Conservation (phyloP, 2,329 filamentous ascomycete species). For the Amphichorda felina region DNA sequence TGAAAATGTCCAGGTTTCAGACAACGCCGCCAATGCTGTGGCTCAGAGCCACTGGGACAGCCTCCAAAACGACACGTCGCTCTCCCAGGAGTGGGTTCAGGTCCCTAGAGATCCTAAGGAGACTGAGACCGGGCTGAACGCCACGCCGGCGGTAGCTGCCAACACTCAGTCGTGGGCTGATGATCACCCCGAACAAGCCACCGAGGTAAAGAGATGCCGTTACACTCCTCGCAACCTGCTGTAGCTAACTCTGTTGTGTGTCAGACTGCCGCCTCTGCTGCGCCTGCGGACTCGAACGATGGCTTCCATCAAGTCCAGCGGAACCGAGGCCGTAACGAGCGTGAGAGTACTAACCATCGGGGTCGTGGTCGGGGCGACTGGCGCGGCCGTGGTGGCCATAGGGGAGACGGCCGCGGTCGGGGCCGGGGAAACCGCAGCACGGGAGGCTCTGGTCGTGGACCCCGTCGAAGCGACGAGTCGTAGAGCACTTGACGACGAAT, state of each 20-base stretch:
- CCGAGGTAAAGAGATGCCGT: conserved; percentile 24
- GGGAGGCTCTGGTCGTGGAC: conserved; percentile 14
- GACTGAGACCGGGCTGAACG: conserved; percentile 53
- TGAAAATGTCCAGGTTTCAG: conserved; percentile 37
- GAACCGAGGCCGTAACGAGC: conserved; percentile 41
- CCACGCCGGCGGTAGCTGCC: conserved; percentile 42
- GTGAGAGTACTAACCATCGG: conserved; percentile 30
- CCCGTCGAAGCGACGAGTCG: conserved; percentile 26
- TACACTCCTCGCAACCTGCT: not conserved
- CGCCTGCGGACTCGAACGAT: conserved; percentile 37
- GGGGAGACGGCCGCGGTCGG: conserved; percentile 33
- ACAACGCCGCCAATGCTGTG: conserved; percentile 45
- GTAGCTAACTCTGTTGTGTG: not conserved
- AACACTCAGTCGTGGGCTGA: conserved; percentile 70
- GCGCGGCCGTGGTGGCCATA: conserved; percentile 40
- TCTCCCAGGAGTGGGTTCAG: conserved; percentile 58
- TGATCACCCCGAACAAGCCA: conserved; percentile 49
- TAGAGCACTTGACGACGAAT: conserved; percentile 14
- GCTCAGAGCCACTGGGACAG: conserved; percentile 56
- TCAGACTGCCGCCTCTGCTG: conserved; percentile 15
- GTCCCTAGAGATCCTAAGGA: conserved; percentile 62
- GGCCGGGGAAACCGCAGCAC: conserved; percentile 25
- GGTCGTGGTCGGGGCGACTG: conserved; percentile 34
- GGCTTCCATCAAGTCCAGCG: conserved; percentile 64
- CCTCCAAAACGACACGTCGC: conserved; percentile 26